Conservation (phyloP, 2,329 filamentous ascomycete species). For the Xylariaceae sp. region DNA sequence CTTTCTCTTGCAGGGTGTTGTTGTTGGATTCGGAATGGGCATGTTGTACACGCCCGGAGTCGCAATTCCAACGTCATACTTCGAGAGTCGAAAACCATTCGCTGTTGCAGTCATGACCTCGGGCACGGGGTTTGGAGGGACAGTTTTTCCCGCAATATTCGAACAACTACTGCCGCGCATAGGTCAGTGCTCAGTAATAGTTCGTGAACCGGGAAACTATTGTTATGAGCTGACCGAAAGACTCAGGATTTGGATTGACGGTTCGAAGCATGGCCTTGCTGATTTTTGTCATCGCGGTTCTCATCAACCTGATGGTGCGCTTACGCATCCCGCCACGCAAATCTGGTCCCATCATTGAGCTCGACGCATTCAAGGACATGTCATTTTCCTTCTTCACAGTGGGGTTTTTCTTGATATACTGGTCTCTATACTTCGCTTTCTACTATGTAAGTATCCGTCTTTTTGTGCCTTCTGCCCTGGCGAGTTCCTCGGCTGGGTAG, state of each 20-base stretch:
- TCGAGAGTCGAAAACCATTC: constrained; percentile 50
- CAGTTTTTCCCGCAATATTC: constrained; percentile 58
- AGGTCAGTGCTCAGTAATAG: constrained; percentile 54
- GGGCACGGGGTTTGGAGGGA: constrained; percentile 58
- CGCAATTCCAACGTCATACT: constrained; percentile 49
- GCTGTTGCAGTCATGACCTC: constrained; percentile 57
- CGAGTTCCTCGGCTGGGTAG: too few species aligned
- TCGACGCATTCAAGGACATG: constrained; percentile 39
- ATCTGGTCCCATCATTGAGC: constrained; percentile 41
- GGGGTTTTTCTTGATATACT: constrained; percentile 35
- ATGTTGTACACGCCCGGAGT: constrained; percentile 52
- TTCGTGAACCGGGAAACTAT: too few species aligned
- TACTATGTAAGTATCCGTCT: constrained; percentile 14
- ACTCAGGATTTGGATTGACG: constrained; percentile 46
- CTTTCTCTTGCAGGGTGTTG: constrained; percentile 35
- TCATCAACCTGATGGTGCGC: constrained; percentile 34
- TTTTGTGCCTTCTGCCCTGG: neutral
- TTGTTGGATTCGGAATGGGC: constrained; percentile 34
- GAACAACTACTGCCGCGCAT: constrained; percentile 56
- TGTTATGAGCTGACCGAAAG: too few species aligned
- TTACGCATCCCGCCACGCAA: constrained; percentile 37
- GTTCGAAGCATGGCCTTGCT: constrained; percentile 43
- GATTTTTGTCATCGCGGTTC: constrained; percentile 27
- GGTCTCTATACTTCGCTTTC: constrained; percentile 18
- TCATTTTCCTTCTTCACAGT: constrained; percentile 43